Evolutionary conservation across 2,329 filamentous ascomycete species (phyloP).

Genomic region (Verticillium isaacii): DNA sequence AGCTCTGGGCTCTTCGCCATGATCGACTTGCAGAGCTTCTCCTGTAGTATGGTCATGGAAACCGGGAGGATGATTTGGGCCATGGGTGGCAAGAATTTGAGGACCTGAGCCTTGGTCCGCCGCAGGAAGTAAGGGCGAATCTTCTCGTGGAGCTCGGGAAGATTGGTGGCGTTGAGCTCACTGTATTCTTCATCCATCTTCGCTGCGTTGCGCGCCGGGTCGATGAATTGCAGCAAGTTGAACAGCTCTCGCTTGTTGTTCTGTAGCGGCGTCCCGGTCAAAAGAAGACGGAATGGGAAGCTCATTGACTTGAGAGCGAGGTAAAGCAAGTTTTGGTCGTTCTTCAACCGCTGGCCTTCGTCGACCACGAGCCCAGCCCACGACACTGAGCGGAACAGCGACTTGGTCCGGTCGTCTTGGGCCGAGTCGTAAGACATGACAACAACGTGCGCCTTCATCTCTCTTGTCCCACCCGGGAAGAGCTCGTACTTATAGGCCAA

Average conservation of each 20-base stretch:
- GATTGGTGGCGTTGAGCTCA: conserved; percentile 77
- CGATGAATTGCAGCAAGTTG: conserved; percentile 93
- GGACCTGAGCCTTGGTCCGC: conserved; percentile 83
- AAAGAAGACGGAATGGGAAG: conserved; percentile 76
- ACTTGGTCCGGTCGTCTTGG: conserved; percentile 62
- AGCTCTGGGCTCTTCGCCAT: conserved; percentile 85
- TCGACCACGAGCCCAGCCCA: conserved; percentile 92
- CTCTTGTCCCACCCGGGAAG: conserved; percentile 61
- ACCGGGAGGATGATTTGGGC: conserved; percentile 92
- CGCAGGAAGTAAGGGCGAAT: conserved; percentile 69
- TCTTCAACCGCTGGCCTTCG: conserved; percentile 93
- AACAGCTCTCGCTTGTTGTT: conserved; percentile 95
- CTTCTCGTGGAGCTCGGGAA: conserved; percentile 74
- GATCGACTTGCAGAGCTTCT: conserved; percentile 91
- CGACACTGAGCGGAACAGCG: conserved; percentile 63
- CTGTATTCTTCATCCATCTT: conserved; percentile 70
- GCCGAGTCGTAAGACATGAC: conserved; percentile 94
- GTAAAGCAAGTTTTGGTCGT: conserved; percentile 82
- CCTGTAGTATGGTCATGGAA: conserved; percentile 91
- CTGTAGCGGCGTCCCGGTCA: conserved; percentile 90
- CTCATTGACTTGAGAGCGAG: conserved; percentile 66
- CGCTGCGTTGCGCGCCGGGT: conserved; percentile 64
- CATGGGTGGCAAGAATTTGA: conserved; percentile 90
- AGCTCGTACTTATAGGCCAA: conserved; percentile 81
- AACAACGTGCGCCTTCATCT: conserved; percentile 83